Evolutionary conservation across 331 rosid species (phyloP).

Genomic region (Stylosanthes scabra): DNA sequence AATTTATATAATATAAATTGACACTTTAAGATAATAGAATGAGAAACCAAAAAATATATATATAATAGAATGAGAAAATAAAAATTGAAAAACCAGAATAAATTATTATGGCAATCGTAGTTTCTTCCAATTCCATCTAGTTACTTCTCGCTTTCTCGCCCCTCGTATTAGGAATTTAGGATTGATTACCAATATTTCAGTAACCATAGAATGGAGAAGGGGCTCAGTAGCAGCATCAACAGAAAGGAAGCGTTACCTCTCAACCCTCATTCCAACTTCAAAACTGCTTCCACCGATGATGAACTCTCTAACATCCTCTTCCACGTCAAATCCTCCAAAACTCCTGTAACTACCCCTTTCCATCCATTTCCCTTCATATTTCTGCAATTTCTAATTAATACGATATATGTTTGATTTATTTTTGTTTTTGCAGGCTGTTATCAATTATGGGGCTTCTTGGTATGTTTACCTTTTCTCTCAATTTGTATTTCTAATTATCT

Average conservation of each 20-base stretch:
- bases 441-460: conserved; percentile 96
- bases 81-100: too few species aligned
- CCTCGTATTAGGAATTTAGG: too few species aligned
- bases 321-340: conserved; percentile 80
- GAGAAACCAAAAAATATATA: too few species aligned
- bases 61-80: too few species aligned
- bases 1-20: too few species aligned
- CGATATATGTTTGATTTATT: background rate
- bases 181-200: too few species aligned
- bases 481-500: background rate
- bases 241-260: background rate
- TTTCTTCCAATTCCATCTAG: too few species aligned
- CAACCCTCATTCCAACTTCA: conserved; percentile 61
- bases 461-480: conserved; percentile 42
- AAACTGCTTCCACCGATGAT: conserved; percentile 67
- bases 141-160: too few species aligned
- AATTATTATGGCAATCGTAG: too few species aligned
- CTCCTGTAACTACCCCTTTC: conserved; percentile 52
- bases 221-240: too few species aligned
- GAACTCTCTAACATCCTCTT: conserved; percentile 56
- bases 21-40: too few species aligned
- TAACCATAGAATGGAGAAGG: background rate
- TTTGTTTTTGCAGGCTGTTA: conserved; percentile 75
- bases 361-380: background rate
- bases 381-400: background rate